Evolutionary conservation across 78 protist genomes (phyloP), one percentile per base, ranked within the genome.

Genomic region (Dictyostelium purpureum): DNA sequence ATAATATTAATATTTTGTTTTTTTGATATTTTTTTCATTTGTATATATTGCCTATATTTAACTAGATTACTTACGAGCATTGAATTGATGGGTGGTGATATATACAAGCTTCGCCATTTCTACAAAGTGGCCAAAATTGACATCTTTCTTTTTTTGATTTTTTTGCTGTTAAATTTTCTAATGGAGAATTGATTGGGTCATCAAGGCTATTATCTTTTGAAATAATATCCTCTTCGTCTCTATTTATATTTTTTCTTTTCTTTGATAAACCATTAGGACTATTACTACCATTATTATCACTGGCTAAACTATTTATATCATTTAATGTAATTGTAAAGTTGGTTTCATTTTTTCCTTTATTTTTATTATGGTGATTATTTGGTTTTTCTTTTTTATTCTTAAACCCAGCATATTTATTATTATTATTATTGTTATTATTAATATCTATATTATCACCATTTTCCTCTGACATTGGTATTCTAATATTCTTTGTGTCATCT

Each of bases 101-200:
- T 59, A 51, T 33, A 69, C 92, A 85, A 73, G 71, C 21, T 14
- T 70, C 82, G 35, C 65, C 77, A 74, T 85, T 85, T 59, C 69
- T 85, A 59, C 92, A 85, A 12, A 42, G 24, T 73, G 92, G 92
- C 92, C 92, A 85, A 73, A 57, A 85, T 61, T 57, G 52, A 45
- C 92, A 85, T 73, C 82, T 85, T 63, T 70, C 82, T 73, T 85
- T 85, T 47, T 70, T 85, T 24, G 3, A 51, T 57, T 85, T 73
- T 35, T 77, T 85, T 59, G 51, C 24, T 19, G 19, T 11, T 11
- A 47, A 35, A 24, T 31, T 43, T 3, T 38, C 77, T 24, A 21
- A 69, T n/a, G 76, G 19, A 18, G 33, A 21, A 69, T 45, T 35
- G 1, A 40, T 14, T 35, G 54, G 40, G 19, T 56, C 74, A 33